Conservation (phyloP, 345 rosid genomes). For the Bruguiera gymnorhiza region DNA sequence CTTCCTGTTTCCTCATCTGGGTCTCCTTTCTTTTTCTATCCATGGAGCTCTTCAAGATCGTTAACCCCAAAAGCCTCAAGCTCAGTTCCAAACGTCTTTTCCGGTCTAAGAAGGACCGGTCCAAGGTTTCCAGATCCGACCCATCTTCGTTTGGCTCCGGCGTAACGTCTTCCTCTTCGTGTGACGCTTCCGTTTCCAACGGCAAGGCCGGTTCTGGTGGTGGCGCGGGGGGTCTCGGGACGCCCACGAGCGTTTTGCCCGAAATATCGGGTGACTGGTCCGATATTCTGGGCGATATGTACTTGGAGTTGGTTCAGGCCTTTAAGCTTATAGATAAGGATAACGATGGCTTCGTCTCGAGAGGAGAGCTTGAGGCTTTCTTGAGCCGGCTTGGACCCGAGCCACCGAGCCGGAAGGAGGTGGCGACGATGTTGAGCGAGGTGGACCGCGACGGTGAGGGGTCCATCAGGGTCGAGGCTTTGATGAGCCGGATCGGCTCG, state of each 20-base stretch:
- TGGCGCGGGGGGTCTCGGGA: conserved; percentile 17
- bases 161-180: conserved; percentile 28
- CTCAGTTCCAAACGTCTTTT: conserved; percentile 68
- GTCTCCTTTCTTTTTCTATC: not conserved
- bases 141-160: conserved; percentile 58
- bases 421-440: conserved; percentile 56
- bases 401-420: conserved; percentile 59
- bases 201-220: conserved; percentile 21
- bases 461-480: conserved; percentile 51
- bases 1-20: not conserved
- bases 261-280: conserved; percentile 47
- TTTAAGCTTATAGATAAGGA: conserved; percentile 53
- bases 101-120: conserved; percentile 39
- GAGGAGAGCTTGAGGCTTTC: conserved; percentile 56
- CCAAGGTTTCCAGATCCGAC: conserved; percentile 47
- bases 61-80: conserved; percentile 27
- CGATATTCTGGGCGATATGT: conserved; percentile 26
- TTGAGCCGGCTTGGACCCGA: conserved; percentile 50
- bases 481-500: conserved; percentile 43
- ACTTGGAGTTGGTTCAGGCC: conserved; percentile 43
- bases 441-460: conserved; percentile 49
- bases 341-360: conserved; percentile 54
- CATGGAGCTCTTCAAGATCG: conserved; percentile 43
- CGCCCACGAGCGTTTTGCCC: conserved; percentile 75
- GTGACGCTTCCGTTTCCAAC: conserved; percentile 28